These are phyloP conservation scores for Globisporangium middletonii DNA, from an alignment of 352 stramenopile genomes.

Conservation along the genomic window DNA sequence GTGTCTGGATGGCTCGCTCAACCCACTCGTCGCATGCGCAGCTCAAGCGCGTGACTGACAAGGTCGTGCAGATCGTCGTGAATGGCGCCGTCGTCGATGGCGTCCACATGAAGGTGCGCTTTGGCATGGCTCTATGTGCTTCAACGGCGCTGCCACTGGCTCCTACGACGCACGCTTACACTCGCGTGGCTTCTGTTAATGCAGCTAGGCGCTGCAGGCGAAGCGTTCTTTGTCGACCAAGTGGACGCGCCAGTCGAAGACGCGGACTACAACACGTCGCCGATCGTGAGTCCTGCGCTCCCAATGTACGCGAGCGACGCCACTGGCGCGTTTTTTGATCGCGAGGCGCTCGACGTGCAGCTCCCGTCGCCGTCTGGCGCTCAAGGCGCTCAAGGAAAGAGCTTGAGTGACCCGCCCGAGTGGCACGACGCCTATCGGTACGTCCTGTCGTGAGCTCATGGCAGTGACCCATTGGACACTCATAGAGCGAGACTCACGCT, in stretches of 20 bases:
- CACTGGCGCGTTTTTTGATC: neutral
- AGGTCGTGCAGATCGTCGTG: conserved; percentile 46
- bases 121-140: neutral
- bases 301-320: neutral
- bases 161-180: neutral
- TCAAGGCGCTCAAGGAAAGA: neutral
- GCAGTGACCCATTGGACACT: neutral
- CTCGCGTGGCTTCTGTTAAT: too few relatives aligned
- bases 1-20: neutral
- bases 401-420: conserved; percentile 8
- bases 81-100: conserved; percentile 48
- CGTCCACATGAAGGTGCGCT: conserved; percentile 70
- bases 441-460: neutral
- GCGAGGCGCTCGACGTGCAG: neutral
- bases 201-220: conserved; percentile 49
- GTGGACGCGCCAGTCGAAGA: conserved; percentile 43
- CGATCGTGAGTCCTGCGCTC: conserved; percentile 35
- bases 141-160: neutral
- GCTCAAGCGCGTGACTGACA: conserved; percentile 29
- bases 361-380: neutral
- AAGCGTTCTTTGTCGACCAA: conserved; percentile 75
- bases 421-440: conserved; percentile 31
- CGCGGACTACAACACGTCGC: conserved; percentile 62
- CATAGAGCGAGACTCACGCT: neutral
- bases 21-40: neutral